Percentiles rank a stretch among this genome's conserved stretches.
These are phyloP conservation scores for Casaregolazyma suthepensis DNA, from an alignment of 1,139 yeast species.

Conservation along the genomic window DNA sequence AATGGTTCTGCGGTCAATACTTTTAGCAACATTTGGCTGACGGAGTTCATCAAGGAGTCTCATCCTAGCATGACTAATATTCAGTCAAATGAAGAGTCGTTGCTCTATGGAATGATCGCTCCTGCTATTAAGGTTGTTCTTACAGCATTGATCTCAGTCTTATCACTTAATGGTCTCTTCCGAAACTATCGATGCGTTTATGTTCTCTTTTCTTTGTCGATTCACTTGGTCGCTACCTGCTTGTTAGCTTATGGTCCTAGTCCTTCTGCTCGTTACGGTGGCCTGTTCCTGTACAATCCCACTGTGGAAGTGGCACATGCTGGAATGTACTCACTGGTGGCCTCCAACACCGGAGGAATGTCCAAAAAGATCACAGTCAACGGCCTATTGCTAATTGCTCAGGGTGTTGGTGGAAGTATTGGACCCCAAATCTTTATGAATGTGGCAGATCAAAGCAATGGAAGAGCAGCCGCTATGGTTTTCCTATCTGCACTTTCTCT, in stretches of 20 bases:
- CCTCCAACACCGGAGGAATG: constrained; percentile 59
- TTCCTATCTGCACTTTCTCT: constrained; percentile 1
- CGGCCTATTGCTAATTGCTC: constrained; percentile 54
- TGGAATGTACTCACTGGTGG: constrained; percentile 7
- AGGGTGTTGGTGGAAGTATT: constrained; percentile 60
- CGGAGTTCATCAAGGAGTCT: not conserved
- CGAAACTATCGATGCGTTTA: constrained; percentile 1
- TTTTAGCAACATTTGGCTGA: not conserved
- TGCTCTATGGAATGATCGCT: constrained; percentile 10
- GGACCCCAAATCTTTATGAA: constrained; percentile 61
- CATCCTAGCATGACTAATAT: not conserved
- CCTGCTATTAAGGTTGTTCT: constrained; percentile 8
- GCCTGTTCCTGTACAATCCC: not conserved
- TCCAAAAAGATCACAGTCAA: constrained; percentile 59
- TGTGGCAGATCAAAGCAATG: constrained; percentile 47
- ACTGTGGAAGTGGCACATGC: not conserved
- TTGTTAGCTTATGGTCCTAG: constrained; percentile 6
- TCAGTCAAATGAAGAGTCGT: constrained; percentile 6
- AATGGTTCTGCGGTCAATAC: constrained; percentile 18
- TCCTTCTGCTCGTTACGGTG: constrained; percentile 5
- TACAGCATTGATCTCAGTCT: constrained; percentile 3
- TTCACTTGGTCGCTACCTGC: not conserved
- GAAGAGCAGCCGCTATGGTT: constrained; percentile 9
- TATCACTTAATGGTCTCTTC: constrained; percentile 1
- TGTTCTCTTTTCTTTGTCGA: not conserved